Evolutionary conservation across 345 rosid genomes (phyloP), one percentile per base, ranked within the genome.

Genomic region (Salix exigua): DNA sequence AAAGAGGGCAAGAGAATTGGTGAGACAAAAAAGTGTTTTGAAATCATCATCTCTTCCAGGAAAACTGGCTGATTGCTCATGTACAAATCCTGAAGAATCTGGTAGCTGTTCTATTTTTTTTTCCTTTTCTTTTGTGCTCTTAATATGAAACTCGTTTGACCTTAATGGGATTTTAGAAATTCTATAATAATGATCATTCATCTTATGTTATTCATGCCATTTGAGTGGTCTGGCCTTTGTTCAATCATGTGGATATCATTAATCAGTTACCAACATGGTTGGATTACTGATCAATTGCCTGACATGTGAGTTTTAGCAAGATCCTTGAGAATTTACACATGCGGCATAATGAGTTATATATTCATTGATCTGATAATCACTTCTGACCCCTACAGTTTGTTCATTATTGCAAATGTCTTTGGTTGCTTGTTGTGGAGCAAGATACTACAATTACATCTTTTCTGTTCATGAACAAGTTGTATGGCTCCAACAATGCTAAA

Each of bases 21-120:
- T 96, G 76, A 86, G 98, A 68, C 91, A 89, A 70, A 96, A 96
- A 86, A 85, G 98, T 83, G 92, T 94, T 25, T 76, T 96, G 85
- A 90, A 87, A 86, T 88, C 96, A 73, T 94, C 99, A 60, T 91
- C 99, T 75, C 98, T 96, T 79, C 99, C 99, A 66, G 99, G 99
- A 75, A 96, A 96, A 86, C 85, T 96, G 70, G 91, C 99, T 82
- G 99, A 96, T 84, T 96, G 99, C 79, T 92, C 99, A 31, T 94
- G 96, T 11, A 72, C 95, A 71, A 86, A 88, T 85, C 98, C 99
- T 75, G 97, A 90, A 88, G 98, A 91, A 78, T 87, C 94, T 81
- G 99, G 98, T 96, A 87, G 68, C 50, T 61, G 14, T 38, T 70
- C 31, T 42, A 37, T 73, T 66, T 62, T 37, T 44, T 66, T 37